Evolutionary conservation across 2,329 filamentous ascomycete species (phyloP).

Genomic region (Pseudogymnoascus sp.): DNA sequence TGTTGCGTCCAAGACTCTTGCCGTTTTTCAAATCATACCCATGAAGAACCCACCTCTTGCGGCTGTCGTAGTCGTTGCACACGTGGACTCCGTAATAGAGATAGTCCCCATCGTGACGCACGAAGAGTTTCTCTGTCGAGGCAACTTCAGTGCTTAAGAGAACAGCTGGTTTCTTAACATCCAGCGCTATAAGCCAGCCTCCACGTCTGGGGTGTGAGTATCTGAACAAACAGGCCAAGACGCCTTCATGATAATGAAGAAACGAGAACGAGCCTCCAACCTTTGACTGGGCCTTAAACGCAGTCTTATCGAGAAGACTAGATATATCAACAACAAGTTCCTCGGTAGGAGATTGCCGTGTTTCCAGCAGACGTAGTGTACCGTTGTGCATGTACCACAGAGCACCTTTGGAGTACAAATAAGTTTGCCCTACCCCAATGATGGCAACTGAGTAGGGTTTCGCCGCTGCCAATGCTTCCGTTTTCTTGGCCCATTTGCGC

Average conservation of each 20-base stretch:
- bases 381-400: slow-evolving; percentile 53
- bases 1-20: slow-evolving; percentile 35
- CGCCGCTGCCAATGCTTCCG: slow-evolving; percentile 51
- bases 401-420: slow-evolving; percentile 54
- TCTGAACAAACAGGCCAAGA: slow-evolving; percentile 50
- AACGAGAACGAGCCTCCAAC: slow-evolving; percentile 40
- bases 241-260: slow-evolving; percentile 47
- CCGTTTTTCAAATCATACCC: slow-evolving; percentile 40
- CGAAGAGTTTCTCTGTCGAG: slow-evolving; percentile 52
- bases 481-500: slow-evolving; percentile 52
- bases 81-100: slow-evolving; percentile 61
- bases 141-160: slow-evolving; percentile 35
- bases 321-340: slow-evolving; percentile 52
- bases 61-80: slow-evolving; percentile 42
- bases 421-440: slow-evolving; percentile 51
- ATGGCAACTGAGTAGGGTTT: slow-evolving; percentile 53
- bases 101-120: slow-evolving; percentile 52
- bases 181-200: slow-evolving; percentile 47
- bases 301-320: slow-evolving; percentile 27
- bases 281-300: slow-evolving; percentile 22
- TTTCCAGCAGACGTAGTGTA: slow-evolving; percentile 49
- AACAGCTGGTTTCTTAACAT: slow-evolving; percentile 33
- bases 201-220: slow-evolving; percentile 31
- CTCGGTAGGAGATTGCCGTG: slow-evolving; percentile 39
- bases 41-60: slow-evolving; percentile 54